Evolutionary conservation across 2,329 filamentous ascomycete species (phyloP), one percentile per base, ranked within the genome.

Genomic region (Purpureocillium takamizusanense): DNA sequence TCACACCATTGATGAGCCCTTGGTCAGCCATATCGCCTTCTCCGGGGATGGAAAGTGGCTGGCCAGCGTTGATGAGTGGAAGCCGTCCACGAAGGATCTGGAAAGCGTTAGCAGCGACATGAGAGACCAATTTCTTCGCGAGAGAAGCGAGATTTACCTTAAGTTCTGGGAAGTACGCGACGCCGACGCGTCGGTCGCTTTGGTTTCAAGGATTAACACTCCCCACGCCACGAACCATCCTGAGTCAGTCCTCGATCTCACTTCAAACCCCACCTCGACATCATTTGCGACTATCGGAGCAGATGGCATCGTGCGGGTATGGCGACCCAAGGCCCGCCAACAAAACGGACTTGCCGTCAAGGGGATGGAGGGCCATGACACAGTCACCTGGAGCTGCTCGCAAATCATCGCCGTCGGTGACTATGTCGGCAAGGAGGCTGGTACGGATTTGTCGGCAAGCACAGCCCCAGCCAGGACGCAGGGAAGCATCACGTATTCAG

Each of bases 1-100:
- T 5, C 72, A 76, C 37, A 71, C 75, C 4, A 77, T 97, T 36
- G 71, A 77, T 12, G 85, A 95, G 49, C 90, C 92, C 1, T 76
- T 83, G 44, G 75, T 95, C 34, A 82, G 76, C 7, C 76, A 83
- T 40, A 66, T 97, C 36, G 75, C 81, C 32, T 78, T 92, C 48
- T 90, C 85, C 32, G 67, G 74, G 36, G 83, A 97, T 53, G 90
- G 90, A 14, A 73, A 78, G 47, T 97, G 90, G 89, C 73, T 98
- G 41, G 89, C 84, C 4, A 95, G 87, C 2, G 76, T 94, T 1
- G 92, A 98, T 55, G 85, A 89, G 52, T 98, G 92, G 92, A 72
- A 74, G 37, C 88, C 88, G 1, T 78, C 85, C 9, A 63, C 66
- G 11, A 67, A 74, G 42, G 88, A 95, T 53, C 61, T 85, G 12